phyloP scores from a whole-genome alignment of 345 rosid genomes.

The Reutealis trisperma region DNA sequence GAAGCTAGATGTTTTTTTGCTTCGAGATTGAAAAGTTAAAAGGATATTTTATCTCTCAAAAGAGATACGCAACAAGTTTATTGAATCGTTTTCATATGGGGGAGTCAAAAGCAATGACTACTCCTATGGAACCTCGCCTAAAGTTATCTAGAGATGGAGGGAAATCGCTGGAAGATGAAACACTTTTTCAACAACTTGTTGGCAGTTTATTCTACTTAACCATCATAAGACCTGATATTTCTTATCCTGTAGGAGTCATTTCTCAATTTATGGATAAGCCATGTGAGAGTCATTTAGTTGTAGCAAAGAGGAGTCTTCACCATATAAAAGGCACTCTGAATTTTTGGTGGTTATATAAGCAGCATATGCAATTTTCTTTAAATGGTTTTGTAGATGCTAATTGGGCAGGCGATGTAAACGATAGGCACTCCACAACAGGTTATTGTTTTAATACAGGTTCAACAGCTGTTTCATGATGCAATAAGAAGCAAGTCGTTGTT shows the following conservation, averaged over 20 bases:
- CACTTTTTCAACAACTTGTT: no score
- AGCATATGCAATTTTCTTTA: not conserved
- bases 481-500: not conserved
- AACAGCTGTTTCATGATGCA: not conserved
- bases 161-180: no score
- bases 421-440: no score
- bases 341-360: not conserved
- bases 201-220: not conserved
- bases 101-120: no score
- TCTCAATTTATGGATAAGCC: conserved; percentile 11
- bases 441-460: not conserved
- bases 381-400: conserved; percentile 10
- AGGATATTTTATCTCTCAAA: no score
- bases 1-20: no score
- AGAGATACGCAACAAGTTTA: no score
- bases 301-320: not conserved
- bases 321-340: conserved; percentile 15
- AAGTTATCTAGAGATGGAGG: no score
- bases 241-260: conserved; percentile 1
- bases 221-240: not conserved
- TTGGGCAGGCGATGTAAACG: not conserved
- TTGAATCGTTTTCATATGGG: no score
- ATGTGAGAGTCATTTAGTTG: not conserved
- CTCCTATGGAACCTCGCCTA: no score
- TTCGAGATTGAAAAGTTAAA: no score